phyloP scores from a whole-genome alignment of 148 eudicot genomes.

The Chenopodium formosanum region DNA sequence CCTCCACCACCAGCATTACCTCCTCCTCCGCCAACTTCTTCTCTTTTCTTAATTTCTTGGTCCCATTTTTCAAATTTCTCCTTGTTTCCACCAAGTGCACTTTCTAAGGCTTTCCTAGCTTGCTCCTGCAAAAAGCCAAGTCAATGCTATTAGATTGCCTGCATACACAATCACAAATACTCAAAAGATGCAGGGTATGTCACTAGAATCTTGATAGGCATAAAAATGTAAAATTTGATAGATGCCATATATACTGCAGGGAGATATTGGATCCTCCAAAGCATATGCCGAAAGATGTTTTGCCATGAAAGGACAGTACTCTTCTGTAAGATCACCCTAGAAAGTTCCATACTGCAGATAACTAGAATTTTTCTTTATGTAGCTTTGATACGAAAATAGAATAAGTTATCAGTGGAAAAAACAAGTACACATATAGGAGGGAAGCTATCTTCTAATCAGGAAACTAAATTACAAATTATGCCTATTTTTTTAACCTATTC shows the following conservation, averaged over 20 bases:
- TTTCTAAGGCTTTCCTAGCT: slow-evolving; percentile 89
- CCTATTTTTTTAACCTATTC: too few species aligned
- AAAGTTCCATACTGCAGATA: not conserved
- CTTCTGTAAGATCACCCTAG: not conserved
- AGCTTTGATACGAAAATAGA: too few species aligned
- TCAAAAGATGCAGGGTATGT: not conserved
- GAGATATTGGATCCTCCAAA: not conserved
- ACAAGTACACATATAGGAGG: too few species aligned
- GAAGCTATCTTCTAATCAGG: too few species aligned
- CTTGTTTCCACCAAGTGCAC: slow-evolving; percentile 81
- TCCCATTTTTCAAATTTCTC: slow-evolving; percentile 79
- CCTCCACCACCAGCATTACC: slow-evolving; percentile 67
- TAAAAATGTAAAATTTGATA: not conserved
- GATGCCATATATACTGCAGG: not conserved
- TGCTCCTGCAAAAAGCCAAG: slow-evolving; percentile 49
- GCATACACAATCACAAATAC: not conserved
- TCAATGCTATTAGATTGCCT: not conserved
- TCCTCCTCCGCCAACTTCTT: slow-evolving; percentile 68
- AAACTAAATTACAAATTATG: too few species aligned
- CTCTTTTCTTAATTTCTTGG: slow-evolving; percentile 72
- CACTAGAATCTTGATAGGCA: not conserved
- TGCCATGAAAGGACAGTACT: not conserved
- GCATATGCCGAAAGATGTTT: not conserved
- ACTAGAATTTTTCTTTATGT: not conserved
- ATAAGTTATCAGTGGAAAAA: too few species aligned